Base-by-base conservation (phyloP, 768 basidiomycete genomes). In the Termitomyces sp. region DNA sequence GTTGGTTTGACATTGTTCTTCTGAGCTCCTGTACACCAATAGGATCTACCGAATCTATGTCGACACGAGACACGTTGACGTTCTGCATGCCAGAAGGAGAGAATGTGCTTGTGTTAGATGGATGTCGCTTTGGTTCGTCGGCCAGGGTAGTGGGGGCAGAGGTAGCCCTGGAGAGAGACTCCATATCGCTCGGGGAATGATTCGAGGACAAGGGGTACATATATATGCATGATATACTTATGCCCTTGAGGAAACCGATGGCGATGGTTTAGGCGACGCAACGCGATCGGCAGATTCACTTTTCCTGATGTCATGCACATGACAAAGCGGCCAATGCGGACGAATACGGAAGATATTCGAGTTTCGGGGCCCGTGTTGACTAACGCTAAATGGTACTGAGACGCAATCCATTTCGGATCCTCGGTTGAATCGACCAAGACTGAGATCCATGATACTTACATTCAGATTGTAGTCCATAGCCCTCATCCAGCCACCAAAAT, bases 11-110 rank as follows among this genome's bases (percentile, higher is more conserved):
- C 32, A 69, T 59, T 1, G 64, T 63, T 36, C 67, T 65, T 31
- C 61, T 65, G 31, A 71, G 65, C 31, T 62, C 59, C 18, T 66
- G 52, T 22, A 82, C 71, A 22, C 79, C 82, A 22, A 57, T 60
- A 1, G 76, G 78, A 64, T 83, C 80, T 56, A 82, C 80, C 58
- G 72, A 75, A 29, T 74, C 80, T 20, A 78, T 53, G 39, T 72
- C 66, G 10, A 77, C 76, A 53, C 60, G 71, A 39, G 72, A 71
- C 5, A 63, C 68, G 16, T 60, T 60, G 18, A 29, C 24, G 34
- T 18, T 43, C 14, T 24, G 48, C 2, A n/a, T 27, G 24, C 42
- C 29, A 32, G 34, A 37, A 18, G 36, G 37, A 41, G 46, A 31
- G 60, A 53, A 31, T n/a, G 24, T 27, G 52, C 47, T 26, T 41